These are phyloP conservation scores for Verticillium longisporum DNA, from an alignment of 2,329 filamentous ascomycete genomes.

Conservation along the genomic window DNA sequence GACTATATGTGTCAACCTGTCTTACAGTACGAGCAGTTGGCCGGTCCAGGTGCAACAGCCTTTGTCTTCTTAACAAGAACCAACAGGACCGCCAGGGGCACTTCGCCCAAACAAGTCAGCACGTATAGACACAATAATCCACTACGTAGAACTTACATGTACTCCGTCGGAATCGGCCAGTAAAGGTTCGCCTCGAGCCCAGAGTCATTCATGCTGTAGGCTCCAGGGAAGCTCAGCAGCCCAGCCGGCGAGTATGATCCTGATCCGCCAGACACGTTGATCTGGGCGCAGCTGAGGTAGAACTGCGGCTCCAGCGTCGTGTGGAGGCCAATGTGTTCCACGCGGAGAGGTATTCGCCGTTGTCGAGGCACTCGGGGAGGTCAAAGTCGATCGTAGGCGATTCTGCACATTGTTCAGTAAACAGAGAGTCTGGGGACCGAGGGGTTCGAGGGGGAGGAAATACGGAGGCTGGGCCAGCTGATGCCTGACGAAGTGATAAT, in stretches of 20 bases:
- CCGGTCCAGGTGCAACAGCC: background rate
- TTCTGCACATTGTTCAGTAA: background rate
- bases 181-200: conserved; percentile 34
- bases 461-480: conserved; percentile 32
- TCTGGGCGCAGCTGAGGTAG: conserved; percentile 25
- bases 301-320: conserved; percentile 35
- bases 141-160: conserved; percentile 16
- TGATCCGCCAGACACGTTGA: conserved; percentile 29
- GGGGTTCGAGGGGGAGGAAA: background rate
- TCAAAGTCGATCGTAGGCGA: conserved; percentile 23
- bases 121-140: background rate
- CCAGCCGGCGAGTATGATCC: conserved; percentile 28
- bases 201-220: conserved; percentile 28
- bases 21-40: no score
- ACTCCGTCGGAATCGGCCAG: conserved; percentile 29
- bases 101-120: background rate
- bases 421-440: no score
- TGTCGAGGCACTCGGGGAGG: conserved; percentile 34
- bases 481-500: conserved; percentile 25
- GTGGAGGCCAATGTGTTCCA: conserved; percentile 39
- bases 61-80: background rate
- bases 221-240: conserved; percentile 29
- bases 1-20: no score
- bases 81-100: background rate
- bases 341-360: conserved; percentile 33